Evolutionary conservation across 106 monocot species (phyloP).

Genomic region (Acanthochlamys bracteata): DNA sequence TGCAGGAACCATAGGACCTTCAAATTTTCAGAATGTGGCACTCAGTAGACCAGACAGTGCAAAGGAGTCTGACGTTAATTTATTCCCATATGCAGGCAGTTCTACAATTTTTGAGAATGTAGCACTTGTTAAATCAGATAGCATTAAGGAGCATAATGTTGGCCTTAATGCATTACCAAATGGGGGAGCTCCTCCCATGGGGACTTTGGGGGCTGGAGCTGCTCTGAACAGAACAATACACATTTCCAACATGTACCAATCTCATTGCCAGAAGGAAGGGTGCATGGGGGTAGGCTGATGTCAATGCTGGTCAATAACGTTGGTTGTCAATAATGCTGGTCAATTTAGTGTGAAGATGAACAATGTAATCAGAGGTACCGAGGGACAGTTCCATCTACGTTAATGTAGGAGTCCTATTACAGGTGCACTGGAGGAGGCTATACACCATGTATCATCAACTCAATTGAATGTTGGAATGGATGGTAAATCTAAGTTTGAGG

Average conservation of each 20-base stretch:
- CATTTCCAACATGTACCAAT: not conserved
- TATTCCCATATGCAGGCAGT: not conserved
- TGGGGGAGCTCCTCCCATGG: too few relatives aligned
- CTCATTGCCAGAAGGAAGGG: constrained; percentile 44
- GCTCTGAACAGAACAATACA: not conserved
- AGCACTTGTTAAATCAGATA: not conserved
- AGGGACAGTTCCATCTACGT: too few relatives aligned
- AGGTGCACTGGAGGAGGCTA: too few relatives aligned
- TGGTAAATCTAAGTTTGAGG: too few relatives aligned
- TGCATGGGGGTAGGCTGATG: constrained; percentile 51
- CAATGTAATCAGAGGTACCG: too few relatives aligned
- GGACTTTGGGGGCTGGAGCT: constrained; percentile 5
- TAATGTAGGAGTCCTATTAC: too few relatives aligned
- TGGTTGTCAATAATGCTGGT: too few relatives aligned
- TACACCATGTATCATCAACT: too few relatives aligned
- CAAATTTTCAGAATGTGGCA: not conserved
- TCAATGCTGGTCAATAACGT: constrained; percentile 19
- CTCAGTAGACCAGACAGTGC: not conserved
- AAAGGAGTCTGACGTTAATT: not conserved
- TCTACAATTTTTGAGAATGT: too few relatives aligned
- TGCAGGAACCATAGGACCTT: not conserved
- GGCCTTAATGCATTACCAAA: too few relatives aligned
- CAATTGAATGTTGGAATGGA: too few relatives aligned
- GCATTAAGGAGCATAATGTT: not conserved
- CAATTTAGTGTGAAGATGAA: too few relatives aligned